Evolutionary conservation across 106 monocot species (phyloP).

Genomic region (Triglochin maritima): DNA sequence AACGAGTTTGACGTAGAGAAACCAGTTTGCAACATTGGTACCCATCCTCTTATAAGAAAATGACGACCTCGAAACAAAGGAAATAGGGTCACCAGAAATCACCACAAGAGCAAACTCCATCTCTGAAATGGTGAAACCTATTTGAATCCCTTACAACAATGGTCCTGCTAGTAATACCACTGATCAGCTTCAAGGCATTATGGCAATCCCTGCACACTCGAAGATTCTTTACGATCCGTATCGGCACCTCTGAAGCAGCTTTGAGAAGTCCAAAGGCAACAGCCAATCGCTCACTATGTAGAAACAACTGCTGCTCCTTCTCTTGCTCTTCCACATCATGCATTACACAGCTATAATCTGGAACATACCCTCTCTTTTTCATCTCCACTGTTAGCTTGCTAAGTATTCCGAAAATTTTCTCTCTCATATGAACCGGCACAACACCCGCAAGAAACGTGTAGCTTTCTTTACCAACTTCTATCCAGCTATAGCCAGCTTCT

Average conservation of each 20-base stretch:
- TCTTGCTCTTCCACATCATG: conserved; percentile 75
- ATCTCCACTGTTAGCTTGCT: conserved; percentile 38
- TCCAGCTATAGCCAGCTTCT: conserved; percentile 67
- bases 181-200: conserved; percentile 52
- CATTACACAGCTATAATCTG: conserved; percentile 54
- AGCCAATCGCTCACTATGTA: conserved; percentile 76
- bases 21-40: no score
- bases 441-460: conserved; percentile 55
- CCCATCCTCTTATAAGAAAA: no score
- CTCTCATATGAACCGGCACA: conserved; percentile 31
- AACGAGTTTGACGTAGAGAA: no score
- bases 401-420: conserved; percentile 37
- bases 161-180: conserved; percentile 31
- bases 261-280: conserved; percentile 55
- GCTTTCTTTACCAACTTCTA: conserved; percentile 53
- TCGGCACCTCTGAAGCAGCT: conserved; percentile 33
- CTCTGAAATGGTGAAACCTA: conserved; percentile 57
- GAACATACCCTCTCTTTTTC: conserved; percentile 62
- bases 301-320: conserved; percentile 48
- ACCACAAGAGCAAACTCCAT: conserved; percentile 50
- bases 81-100: conserved; percentile 91
- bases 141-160: conserved; percentile 68
- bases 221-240: conserved; percentile 76
- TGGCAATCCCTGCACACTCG: conserved; percentile 77
- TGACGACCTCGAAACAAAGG: no score